These are phyloP conservation scores for Trichomonas vaginalis DNA, from an alignment of 208 protist genomes.

Conservation along the genomic window DNA sequence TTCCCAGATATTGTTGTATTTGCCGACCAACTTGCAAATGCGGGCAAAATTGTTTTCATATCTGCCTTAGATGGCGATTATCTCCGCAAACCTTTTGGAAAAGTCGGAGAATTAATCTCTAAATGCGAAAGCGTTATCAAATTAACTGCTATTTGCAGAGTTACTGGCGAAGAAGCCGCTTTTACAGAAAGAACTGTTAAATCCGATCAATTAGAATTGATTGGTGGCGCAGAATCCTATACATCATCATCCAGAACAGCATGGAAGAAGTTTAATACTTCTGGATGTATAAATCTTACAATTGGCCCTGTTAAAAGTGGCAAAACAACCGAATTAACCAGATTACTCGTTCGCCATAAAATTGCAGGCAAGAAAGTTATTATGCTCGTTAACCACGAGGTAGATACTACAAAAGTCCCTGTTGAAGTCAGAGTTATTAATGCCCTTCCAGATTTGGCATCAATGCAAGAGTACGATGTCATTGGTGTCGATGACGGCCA, in stretches of 20 bases:
- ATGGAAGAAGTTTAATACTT: not conserved
- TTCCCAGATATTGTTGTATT: conserved; percentile 70
- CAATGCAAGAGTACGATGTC: conserved; percentile 55
- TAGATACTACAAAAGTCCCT: conserved; percentile 51
- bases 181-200: conserved; percentile 30
- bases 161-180: conserved; percentile 48
- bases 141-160: conserved; percentile 66
- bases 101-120: conserved; percentile 59
- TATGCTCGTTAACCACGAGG: conserved; percentile 50
- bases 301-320: conserved; percentile 77
- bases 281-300: conserved; percentile 57
- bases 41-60: conserved; percentile 71
- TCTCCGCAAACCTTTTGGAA: conserved; percentile 58
- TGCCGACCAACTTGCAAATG: conserved; percentile 53
- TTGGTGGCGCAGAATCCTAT: not conserved
- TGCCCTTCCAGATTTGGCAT: conserved; percentile 35
- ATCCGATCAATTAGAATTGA: not conserved
- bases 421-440: conserved; percentile 53
- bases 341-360: conserved; percentile 58
- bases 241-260: not conserved
- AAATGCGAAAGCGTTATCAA: conserved; percentile 63
- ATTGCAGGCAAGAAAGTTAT: conserved; percentile 55
- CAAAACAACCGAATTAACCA: conserved; percentile 68
- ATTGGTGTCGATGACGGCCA: conserved; percentile 65
- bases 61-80: conserved; percentile 73